phyloP scores from a whole-genome alignment of 106 monocot species.

The Ottelia alismoides region DNA sequence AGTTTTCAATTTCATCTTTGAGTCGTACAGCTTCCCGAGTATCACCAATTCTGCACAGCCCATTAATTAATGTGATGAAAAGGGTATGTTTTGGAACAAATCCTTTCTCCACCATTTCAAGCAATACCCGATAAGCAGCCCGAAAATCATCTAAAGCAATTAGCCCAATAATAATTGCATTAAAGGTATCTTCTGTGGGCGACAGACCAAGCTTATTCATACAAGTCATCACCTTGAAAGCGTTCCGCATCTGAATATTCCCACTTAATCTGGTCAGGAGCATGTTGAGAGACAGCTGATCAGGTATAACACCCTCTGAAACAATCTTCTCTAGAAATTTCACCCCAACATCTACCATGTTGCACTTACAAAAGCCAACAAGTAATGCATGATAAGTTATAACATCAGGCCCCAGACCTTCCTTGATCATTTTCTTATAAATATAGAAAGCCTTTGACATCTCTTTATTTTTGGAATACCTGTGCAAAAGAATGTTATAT shows the following conservation, averaged over 20 bases:
- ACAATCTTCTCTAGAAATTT: constrained; percentile 83
- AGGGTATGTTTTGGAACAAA: constrained; percentile 44
- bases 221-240: constrained; percentile 38
- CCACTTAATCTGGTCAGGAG: constrained; percentile 43
- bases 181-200: constrained; percentile 35
- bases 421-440: constrained; percentile 39
- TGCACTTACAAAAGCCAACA: constrained; percentile 49
- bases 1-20: constrained; percentile 65
- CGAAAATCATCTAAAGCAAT: constrained; percentile 50
- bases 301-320: constrained; percentile 35
- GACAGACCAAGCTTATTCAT: constrained; percentile 49
- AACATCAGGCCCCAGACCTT: constrained; percentile 43
- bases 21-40: constrained; percentile 54
- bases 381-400: constrained; percentile 52
- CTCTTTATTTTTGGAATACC: constrained; percentile 36
- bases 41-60: constrained; percentile 63
- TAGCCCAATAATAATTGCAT: constrained; percentile 57
- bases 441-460: constrained; percentile 27
- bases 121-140: constrained; percentile 39
- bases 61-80: constrained; percentile 81
- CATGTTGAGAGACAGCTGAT: constrained; percentile 51
- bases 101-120: constrained; percentile 61
- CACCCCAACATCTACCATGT: constrained; percentile 45
- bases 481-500: constrained; percentile 67
- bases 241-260: constrained; percentile 26